phyloP scores from a whole-genome alignment of 352 stramenopile genomes.

The Phytophthora aleatoria region DNA sequence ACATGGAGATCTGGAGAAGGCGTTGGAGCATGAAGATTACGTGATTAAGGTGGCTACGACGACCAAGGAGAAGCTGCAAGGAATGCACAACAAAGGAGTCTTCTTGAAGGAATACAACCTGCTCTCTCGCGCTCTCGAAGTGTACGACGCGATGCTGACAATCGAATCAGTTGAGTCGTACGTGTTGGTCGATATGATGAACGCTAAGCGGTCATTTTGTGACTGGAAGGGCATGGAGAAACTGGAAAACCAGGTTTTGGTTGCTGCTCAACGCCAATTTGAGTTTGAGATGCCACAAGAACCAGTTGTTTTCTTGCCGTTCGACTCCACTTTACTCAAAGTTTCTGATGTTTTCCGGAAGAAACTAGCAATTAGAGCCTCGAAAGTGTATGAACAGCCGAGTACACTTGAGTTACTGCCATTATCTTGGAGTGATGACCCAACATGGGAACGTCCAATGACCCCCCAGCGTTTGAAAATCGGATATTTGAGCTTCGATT shows the following conservation, averaged over 20 bases:
- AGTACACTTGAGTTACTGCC: slow-evolving; percentile 40
- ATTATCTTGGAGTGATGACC: slow-evolving; percentile 16
- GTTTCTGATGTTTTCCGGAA: slow-evolving; percentile 58
- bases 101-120: slow-evolving; percentile 62
- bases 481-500: slow-evolving; percentile 91
- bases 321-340: slow-evolving; percentile 67
- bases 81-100: slow-evolving; percentile 76
- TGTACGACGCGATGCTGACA: slow-evolving; percentile 48
- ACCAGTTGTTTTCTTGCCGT: slow-evolving; percentile 55
- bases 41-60: slow-evolving; percentile 34
- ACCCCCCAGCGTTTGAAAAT: slow-evolving; percentile 59
- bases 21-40: slow-evolving; percentile 51
- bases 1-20: slow-evolving; percentile 38
- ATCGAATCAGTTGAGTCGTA: slow-evolving; percentile 41
- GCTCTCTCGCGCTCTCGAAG: slow-evolving; percentile 42
- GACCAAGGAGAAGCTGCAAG: slow-evolving; percentile 20
- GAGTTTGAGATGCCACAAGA: background rate
- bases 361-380: slow-evolving; percentile 41
- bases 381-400: slow-evolving; percentile 40
- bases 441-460: slow-evolving; percentile 11
- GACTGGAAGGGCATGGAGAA: slow-evolving; percentile 57
- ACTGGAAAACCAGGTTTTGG: slow-evolving; percentile 51
- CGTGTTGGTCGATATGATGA: slow-evolving; percentile 57
- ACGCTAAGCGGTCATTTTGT: slow-evolving; percentile 58
- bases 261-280: slow-evolving; percentile 30